phyloP scores from a whole-genome alignment of 768 basidiomycete species.

The Lentinula aciculospora region DNA sequence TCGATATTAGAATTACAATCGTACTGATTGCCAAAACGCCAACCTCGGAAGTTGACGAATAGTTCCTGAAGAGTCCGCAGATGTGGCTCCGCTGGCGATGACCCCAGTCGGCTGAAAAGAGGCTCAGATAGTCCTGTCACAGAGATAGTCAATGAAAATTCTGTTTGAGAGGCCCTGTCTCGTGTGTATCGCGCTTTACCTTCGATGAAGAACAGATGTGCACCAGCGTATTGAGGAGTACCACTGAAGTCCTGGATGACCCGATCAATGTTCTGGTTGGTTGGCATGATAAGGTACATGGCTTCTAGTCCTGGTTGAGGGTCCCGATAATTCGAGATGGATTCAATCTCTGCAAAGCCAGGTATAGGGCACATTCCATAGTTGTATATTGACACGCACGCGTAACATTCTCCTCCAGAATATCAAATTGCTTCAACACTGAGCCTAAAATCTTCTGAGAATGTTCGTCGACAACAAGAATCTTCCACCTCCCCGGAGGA shows the following conservation, averaged over 20 bases:
- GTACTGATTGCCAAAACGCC: constrained; percentile 20
- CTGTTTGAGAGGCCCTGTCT: background rate
- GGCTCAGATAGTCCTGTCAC: constrained; percentile 66
- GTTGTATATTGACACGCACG: constrained; percentile 45
- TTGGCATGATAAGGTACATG: constrained; percentile 92
- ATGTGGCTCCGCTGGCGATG: constrained; percentile 71
- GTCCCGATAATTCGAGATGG: constrained; percentile 76
- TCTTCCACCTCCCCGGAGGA: constrained; percentile 91
- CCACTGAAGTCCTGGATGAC: constrained; percentile 78
- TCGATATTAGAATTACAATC: constrained; percentile 3
- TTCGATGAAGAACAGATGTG: constrained; percentile 92
- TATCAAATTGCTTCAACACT: constrained; percentile 90
- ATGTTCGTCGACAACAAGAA: constrained; percentile 93
- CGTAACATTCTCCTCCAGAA: constrained; percentile 93
- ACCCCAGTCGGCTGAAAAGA: constrained; percentile 69
- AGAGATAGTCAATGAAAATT: background rate
- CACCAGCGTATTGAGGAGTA: constrained; percentile 67
- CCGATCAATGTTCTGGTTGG: constrained; percentile 87
- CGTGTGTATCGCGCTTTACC: constrained; percentile 31
- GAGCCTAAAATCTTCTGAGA: constrained; percentile 78
- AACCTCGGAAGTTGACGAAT: constrained; percentile 91
- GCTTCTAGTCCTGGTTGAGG: constrained; percentile 86
- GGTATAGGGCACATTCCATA: constrained; percentile 3
- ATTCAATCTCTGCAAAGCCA: constrained; percentile 72
- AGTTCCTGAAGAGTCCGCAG: constrained; percentile 80